phyloP scores from a whole-genome alignment of 1,139 yeast species.

The Hansenula lynferdii region DNA sequence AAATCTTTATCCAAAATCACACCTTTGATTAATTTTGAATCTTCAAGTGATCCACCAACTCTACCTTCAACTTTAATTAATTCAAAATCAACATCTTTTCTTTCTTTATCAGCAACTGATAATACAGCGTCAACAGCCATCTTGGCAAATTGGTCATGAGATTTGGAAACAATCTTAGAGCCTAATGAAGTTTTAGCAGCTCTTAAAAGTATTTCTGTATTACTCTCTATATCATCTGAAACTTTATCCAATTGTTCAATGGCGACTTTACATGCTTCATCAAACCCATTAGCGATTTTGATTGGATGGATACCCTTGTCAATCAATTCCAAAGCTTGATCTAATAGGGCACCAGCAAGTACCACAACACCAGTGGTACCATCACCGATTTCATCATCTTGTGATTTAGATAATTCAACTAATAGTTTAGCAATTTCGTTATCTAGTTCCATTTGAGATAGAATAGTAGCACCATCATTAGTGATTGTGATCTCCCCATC shows the following conservation, averaged over 20 bases:
- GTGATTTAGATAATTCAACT: constrained; percentile 92
- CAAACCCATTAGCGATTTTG: constrained; percentile 95
- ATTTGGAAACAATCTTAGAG: constrained; percentile 90
- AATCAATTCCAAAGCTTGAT: constrained; percentile 89
- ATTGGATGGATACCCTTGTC: constrained; percentile 98
- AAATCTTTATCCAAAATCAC: constrained; percentile 94
- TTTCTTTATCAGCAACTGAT: constrained; percentile 85
- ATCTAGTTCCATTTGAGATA: constrained; percentile 93
- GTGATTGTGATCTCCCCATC: constrained; percentile 98
- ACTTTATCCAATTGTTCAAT: constrained; percentile 67
- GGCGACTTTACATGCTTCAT: constrained; percentile 93
- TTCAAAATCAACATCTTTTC: constrained; percentile 96
- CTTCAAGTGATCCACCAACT: constrained; percentile 91
- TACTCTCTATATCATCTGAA: constrained; percentile 44
- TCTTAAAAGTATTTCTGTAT: constrained; percentile 58
- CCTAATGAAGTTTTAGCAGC: constrained; percentile 96
- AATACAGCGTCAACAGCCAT: constrained; percentile 98
- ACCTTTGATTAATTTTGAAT: constrained; percentile 81
- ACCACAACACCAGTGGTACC: constrained; percentile 99
- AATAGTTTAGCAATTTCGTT: constrained; percentile 93
- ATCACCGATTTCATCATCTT: constrained; percentile 98
- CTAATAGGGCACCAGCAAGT: constrained; percentile 88
- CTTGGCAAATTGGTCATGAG: constrained; percentile 88
- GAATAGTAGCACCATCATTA: constrained; percentile 96
- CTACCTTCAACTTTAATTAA: constrained; percentile 93